Percentiles rank a stretch among this genome's conserved stretches.
Conservation (phyloP, 768 basidiomycete genomes). For the Pulveroboletus sp. region DNA sequence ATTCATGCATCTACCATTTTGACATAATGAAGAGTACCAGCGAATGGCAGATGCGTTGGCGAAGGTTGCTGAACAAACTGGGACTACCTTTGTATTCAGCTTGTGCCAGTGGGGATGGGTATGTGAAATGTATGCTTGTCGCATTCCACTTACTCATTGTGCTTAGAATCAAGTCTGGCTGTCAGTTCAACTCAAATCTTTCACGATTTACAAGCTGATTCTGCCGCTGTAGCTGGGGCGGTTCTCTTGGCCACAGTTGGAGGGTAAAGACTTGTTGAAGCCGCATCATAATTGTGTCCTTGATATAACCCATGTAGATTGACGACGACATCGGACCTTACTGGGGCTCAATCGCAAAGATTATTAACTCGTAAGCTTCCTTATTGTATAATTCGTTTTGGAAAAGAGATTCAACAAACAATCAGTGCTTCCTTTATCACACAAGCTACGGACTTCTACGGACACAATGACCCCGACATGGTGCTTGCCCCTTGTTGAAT, state of each 20-base stretch:
- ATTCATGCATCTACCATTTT: background rate
- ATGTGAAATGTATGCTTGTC: conserved; percentile 17
- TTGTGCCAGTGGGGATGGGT: conserved; percentile 70
- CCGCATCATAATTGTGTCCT: background rate
- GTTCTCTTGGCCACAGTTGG: conserved; percentile 37
- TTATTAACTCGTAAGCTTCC: conserved; percentile 49
- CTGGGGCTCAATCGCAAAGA: conserved; percentile 51
- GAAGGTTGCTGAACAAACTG: conserved; percentile 41
- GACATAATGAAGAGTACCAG: conserved; percentile 43
- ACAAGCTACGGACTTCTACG: conserved; percentile 60
- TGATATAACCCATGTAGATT: conserved; percentile 11
- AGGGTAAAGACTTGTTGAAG: conserved; percentile 34
- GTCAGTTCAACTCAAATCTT: conserved; percentile 41
- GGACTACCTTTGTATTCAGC: conserved; percentile 56
- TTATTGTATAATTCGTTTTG: background rate
- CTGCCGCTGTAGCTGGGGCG: conserved; percentile 32
- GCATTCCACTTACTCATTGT: background rate
- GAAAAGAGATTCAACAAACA: background rate
- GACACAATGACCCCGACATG: conserved; percentile 66
- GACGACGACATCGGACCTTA: conserved; percentile 30
- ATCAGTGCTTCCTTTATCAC: conserved; percentile 62
- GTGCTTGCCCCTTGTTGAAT: conserved; percentile 26
- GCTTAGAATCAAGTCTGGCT: conserved; percentile 57
- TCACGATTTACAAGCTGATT: background rate
- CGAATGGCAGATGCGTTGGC: conserved; percentile 59